These are phyloP conservation scores for Thuidium tamariscinum DNA, from an alignment of 225 moss, liverwort and hornwort genomes.

Conservation along the genomic window DNA sequence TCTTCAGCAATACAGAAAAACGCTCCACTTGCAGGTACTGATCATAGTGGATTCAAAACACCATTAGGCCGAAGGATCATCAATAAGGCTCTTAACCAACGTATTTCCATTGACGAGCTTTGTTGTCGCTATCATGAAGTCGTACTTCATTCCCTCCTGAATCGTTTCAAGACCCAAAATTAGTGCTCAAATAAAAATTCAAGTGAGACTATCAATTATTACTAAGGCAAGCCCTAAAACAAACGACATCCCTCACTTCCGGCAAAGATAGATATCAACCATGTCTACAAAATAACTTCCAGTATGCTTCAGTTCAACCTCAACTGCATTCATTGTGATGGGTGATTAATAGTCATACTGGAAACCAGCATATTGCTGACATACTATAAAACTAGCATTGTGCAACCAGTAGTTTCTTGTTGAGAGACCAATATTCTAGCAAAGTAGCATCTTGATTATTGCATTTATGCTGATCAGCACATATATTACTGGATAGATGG, in stretches of 20 bases:
- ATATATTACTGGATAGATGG: background rate
- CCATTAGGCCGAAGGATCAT: conserved; percentile 44
- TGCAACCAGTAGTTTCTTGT: background rate
- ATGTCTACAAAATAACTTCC: background rate
- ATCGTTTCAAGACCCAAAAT: background rate
- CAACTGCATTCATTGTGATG: background rate
- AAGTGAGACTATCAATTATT: background rate
- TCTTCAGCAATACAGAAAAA: background rate
- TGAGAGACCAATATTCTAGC: background rate
- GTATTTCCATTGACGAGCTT: conserved; percentile 76
- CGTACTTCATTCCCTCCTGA: conserved; percentile 96
- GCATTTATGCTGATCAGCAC: background rate
- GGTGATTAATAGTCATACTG: background rate
- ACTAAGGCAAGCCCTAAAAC: background rate
- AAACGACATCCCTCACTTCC: background rate
- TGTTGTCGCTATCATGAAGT: conserved; percentile 84
- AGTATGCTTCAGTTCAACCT: background rate
- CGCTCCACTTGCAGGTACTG: background rate
- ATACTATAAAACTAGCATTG: background rate
- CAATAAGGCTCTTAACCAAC: conserved; percentile 73
- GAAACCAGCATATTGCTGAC: background rate
- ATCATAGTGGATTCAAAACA: background rate
- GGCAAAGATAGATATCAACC: background rate
- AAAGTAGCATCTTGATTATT: background rate
- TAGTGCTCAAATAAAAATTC: background rate